Evolutionary conservation across 768 basidiomycete genomes (phyloP), one percentile per base, ranked within the genome.

Genomic region (Paxillus ammoniavirescens): DNA sequence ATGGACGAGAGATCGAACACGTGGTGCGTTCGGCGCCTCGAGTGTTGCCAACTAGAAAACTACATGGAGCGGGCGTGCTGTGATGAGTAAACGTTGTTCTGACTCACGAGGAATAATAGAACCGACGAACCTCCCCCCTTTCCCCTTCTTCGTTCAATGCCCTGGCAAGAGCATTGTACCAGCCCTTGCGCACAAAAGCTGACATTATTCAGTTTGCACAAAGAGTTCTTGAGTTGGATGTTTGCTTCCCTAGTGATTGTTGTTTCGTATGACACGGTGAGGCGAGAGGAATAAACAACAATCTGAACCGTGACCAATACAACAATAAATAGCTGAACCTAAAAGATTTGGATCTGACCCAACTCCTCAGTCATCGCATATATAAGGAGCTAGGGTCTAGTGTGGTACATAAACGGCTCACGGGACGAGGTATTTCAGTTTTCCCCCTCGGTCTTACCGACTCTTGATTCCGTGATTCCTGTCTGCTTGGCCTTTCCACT

Each of bases 1-100:
- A 55, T 88, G 82, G 49, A 88, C 71, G 54, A 78, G 77, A 4
- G 84, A 80, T 58, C 91, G 87, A 40, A 85, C 88, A 52, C 77
- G 83, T 1, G 88, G 86, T 8, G 67, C 64, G 42, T 63, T 58
- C 0, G 68, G 53, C 13, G n/a, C 14, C 1, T 64, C 65, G 52
- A 64, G 37, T 10, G 66, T 72, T 12, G 70, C 63, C 44, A 89
- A 67, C 61, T 89, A 87, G 54, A 77, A 73, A 26, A 82, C 88
- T 89, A 58, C 47, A 17, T 18, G 13, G 17, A 12, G 21, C 45
- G 47, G 17, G 4, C 1, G 17, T 13, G 26, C 2, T 26, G n/a
- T n/a, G n/a, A 42, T 53, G 30, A 42, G 10, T 15, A 35, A 43
- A 21, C 18, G 0, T 1, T 38, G 21, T n/a, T n/a, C 6, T 13